Evolutionary conservation across 75 land plant genomes (phyloP).

Genomic region (Pinus tabuliformis): DNA sequence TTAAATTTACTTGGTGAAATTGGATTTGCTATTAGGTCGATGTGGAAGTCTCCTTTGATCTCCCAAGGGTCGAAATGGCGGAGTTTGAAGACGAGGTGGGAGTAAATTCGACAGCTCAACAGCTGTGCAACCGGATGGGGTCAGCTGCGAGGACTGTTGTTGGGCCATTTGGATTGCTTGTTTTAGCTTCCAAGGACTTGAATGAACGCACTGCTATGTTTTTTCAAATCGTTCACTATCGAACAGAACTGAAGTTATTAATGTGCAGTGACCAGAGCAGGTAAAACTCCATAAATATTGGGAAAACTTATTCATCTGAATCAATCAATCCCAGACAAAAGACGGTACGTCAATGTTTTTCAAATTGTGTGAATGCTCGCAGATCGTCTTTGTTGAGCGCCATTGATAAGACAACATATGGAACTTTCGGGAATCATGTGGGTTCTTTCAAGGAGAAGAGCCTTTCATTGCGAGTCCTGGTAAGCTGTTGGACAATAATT

Average conservation of each 20-base stretch:
- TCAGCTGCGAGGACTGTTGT: constrained; percentile 25
- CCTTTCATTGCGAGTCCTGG: background rate
- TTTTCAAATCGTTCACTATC: constrained; percentile 36
- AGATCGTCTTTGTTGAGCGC: constrained; percentile 43
- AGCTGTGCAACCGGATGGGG: constrained; percentile 37
- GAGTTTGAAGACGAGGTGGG: constrained; percentile 16
- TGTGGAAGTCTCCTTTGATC: constrained; percentile 46
- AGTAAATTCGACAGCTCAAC: constrained; percentile 13
- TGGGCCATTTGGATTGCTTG: constrained; percentile 69
- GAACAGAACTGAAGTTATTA: constrained; percentile 29
- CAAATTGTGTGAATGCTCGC: background rate
- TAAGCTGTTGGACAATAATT: background rate
- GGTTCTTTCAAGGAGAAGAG: background rate
- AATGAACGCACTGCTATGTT: constrained; percentile 60
- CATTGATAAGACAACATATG: constrained; percentile 50
- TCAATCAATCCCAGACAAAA: background rate
- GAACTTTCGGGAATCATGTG: constrained; percentile 23
- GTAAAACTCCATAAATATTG: constrained; percentile 12
- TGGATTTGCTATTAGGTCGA: constrained; percentile 46
- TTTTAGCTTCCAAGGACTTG: constrained; percentile 47
- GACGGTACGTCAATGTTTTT: background rate
- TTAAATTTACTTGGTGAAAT: background rate
- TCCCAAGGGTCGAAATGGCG: constrained; percentile 29
- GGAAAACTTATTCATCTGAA: background rate
- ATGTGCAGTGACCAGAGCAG: constrained; percentile 70